phyloP scores from a whole-genome alignment of 148 eudicot genomes.

The Fagopyrum esculentum region DNA sequence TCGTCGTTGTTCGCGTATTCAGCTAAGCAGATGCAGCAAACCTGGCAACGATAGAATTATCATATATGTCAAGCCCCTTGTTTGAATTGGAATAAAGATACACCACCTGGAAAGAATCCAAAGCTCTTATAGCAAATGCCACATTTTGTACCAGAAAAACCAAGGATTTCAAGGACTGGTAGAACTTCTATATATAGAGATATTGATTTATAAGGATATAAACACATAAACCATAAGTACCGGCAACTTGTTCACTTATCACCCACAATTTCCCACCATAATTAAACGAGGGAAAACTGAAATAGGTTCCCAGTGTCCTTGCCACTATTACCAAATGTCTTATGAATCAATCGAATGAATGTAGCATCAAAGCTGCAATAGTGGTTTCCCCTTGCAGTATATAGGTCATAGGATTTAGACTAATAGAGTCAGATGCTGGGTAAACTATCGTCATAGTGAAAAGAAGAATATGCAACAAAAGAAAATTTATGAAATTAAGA shows the following conservation, averaged over 20 bases:
- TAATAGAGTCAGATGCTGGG: not conserved
- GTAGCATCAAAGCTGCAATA: not conserved
- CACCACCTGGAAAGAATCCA: not conserved
- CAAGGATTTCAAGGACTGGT: not conserved
- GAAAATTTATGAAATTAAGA: not conserved
- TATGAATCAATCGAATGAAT: not conserved
- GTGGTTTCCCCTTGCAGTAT: not conserved
- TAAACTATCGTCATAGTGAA: not conserved
- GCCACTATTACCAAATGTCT: not conserved
- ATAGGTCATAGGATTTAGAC: not conserved
- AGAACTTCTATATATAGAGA: not conserved
- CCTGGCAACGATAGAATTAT: slow-evolving; percentile 30
- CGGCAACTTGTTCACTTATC: not conserved
- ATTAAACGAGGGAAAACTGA: not conserved
- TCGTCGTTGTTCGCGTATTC: slow-evolving; percentile 83
- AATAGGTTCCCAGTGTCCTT: not conserved
- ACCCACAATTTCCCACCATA: not conserved
- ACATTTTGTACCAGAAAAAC: not conserved
- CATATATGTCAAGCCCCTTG: not conserved
- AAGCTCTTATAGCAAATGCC: not conserved
- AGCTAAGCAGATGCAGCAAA: slow-evolving; percentile 87
- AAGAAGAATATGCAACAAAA: not conserved
- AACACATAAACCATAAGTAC: not conserved
- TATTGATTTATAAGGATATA: not conserved
- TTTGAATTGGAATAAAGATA: not conserved